phyloP scores from a whole-genome alignment of 75 land plant species.

The Selaginella tamariscina region DNA sequence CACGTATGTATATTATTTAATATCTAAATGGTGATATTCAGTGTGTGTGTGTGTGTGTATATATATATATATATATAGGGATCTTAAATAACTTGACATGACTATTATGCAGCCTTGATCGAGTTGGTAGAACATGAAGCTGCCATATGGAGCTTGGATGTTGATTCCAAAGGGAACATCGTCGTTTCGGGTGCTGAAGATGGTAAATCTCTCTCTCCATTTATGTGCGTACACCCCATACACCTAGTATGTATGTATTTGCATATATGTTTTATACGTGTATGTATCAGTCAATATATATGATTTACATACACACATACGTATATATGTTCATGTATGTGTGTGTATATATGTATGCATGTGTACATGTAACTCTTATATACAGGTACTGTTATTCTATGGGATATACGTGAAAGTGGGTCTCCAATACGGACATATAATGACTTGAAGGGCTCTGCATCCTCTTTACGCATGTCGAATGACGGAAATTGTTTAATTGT shows the following conservation, averaged over 20 bases:
- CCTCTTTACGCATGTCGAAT: constrained; percentile 17
- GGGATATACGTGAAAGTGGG: constrained; percentile 27
- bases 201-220: constrained; percentile 21
- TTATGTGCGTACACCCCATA: neutral
- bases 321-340: neutral
- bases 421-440: constrained; percentile 18
- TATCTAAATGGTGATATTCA: too few species aligned
- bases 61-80: too few species aligned
- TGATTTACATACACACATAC: neutral
- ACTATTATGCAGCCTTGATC: constrained; percentile 13
- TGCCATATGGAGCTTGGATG: constrained; percentile 33
- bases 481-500: constrained; percentile 26
- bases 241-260: neutral
- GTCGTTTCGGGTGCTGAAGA: constrained; percentile 40
- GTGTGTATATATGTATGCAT: neutral
- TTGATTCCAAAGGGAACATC: constrained; percentile 20
- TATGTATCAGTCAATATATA: too few species aligned
- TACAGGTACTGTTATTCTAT: constrained; percentile 26
- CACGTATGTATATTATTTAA: too few species aligned
- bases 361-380: neutral
- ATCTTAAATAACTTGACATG: too few species aligned
- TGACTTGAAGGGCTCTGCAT: constrained; percentile 15
- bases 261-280: neutral
- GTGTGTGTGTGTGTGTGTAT: too few species aligned
- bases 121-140: constrained; percentile 40